Evolutionary conservation across 2,329 filamentous ascomycete genomes (phyloP), one percentile per base, ranked within the genome.

Genomic region (Nemania diffusa): DNA sequence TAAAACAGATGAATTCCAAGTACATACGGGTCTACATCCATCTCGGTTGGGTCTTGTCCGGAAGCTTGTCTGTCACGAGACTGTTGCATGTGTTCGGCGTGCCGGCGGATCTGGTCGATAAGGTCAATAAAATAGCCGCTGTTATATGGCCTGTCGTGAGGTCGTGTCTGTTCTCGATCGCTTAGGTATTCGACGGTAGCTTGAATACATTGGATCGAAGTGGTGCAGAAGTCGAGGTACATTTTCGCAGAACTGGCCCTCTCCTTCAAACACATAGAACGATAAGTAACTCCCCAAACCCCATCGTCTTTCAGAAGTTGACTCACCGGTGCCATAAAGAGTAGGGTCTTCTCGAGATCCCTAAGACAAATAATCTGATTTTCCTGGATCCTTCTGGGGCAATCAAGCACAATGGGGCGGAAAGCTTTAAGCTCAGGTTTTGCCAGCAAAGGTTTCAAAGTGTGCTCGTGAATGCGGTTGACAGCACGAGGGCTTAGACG

Each of bases 81-180:
- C 73, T 90, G 90, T 71, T 91, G 90, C 75, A 97, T 89, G 79
- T 96, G 92, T 75, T 90, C 88, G 68, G 93, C 94, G 88, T 97
- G 97, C 78, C 93, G 88, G 78, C 90, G 89, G 75, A 97, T 94
- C 87, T 97, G 94, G 79, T 97, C 93, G 79, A 97, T 91, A 69
- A 98, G 90, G 83, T 98, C 95, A 82, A 97, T 91, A 79, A 97
- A 97, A 82, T 98, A 98, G 78, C 93, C 93, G 87, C 92, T 93
- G 86, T 91, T 96, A 85, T 97, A 98, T 73, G 94, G 93, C 75
- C 92, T 90, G 81, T 98, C 95, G 81, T 88, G 85, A 67, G 92
- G 91, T 79, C 93, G 89, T 73, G 91, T 90, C 82, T 95, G 92
- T 80, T 98, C 94, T 78, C 90, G 90, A 78, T 97, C 93, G 84